phyloP scores from a whole-genome alignment of 441 rosid species.

The Pelargonium exstipulatum region DNA sequence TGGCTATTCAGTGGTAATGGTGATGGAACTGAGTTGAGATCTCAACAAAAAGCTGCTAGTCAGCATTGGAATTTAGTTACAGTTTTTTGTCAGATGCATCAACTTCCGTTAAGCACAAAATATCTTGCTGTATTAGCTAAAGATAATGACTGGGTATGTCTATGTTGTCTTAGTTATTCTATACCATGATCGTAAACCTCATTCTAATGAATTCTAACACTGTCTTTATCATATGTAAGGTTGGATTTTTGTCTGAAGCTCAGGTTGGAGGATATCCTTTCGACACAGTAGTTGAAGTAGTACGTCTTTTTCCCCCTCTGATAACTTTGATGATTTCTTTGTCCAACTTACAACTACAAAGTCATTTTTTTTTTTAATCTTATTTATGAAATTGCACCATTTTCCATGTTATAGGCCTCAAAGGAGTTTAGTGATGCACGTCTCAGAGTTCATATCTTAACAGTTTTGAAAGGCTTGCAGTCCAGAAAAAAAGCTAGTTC shows the following conservation, averaged over 20 bases:
- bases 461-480: constrained; percentile 78
- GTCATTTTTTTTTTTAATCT: neutral
- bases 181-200: constrained; percentile 7
- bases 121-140: constrained; percentile 88
- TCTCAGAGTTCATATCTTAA: constrained; percentile 78
- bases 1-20: constrained; percentile 91
- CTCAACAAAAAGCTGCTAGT: constrained; percentile 85
- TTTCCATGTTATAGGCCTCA: constrained; percentile 54
- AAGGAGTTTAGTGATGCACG: constrained; percentile 90
- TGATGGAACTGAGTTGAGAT: constrained; percentile 80
- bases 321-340: constrained; percentile 11
- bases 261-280: constrained; percentile 92
- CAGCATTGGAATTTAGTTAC: constrained; percentile 91
- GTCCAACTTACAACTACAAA: neutral
- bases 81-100: constrained; percentile 88
- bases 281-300: constrained; percentile 76
- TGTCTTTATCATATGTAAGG: constrained; percentile 46
- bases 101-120: constrained; percentile 84
- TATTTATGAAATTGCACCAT: constrained; percentile 8
- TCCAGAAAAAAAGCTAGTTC: constrained; percentile 61
- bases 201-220: constrained; percentile 27
- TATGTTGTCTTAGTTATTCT: constrained; percentile 24
- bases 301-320: constrained; percentile 33
- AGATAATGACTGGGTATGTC: constrained; percentile 97
- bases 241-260: constrained; percentile 95